Base-by-base conservation (phyloP, 1,284 basidiomycete genomes). In the Filobasidium uniguttulatum region DNA sequence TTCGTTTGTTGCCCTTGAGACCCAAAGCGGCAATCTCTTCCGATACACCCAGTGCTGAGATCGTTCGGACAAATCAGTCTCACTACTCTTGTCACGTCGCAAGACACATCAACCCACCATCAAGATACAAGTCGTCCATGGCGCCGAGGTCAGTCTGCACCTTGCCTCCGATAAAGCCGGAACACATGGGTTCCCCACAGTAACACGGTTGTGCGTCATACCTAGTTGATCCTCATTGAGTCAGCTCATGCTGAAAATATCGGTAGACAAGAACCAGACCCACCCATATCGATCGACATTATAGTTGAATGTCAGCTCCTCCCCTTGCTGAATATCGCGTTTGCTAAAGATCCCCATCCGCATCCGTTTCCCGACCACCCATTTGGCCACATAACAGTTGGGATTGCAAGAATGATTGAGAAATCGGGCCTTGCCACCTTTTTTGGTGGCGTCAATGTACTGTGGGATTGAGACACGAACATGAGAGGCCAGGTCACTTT, bases 281-380 rank as follows among this genome's bases (percentile, higher is more conserved):
- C 56, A 90, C 87, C 93, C 93, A 65, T 98, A 99, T 53, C 94
- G 85, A 68, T 98, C 94, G 40, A 98, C 94, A 63, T 98, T 99
- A 68, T 99, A 99, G 70, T 99, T 97, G 75, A 98, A 99, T 0
- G 93, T 98, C 56, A 99, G 72, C 70, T 99, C 94, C 65, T 98
- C 94, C 56, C 88, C 71, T 62, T 79, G 77, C 62, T 75, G 68
- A 58, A 98, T 85, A 55, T 77, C 67, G 52, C 93, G 77, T 63
- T 85, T 91, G 22, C 93, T 81, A 63, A 98, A 99, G 59, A 99
- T 97, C 44, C 93, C 93, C 94, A 97, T 98, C 29, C 93, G 82
- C 59, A 98, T 81, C 57, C 85, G 79, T 29, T 79, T 73, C 9
- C 87, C 93, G 12, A 98, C 80, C 15, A 90, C 90, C 94, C 94